Evolutionary conservation across 257 asterid species (phyloP), one percentile per base, ranked within the genome.

Genomic region (Scutellaria barbata): DNA sequence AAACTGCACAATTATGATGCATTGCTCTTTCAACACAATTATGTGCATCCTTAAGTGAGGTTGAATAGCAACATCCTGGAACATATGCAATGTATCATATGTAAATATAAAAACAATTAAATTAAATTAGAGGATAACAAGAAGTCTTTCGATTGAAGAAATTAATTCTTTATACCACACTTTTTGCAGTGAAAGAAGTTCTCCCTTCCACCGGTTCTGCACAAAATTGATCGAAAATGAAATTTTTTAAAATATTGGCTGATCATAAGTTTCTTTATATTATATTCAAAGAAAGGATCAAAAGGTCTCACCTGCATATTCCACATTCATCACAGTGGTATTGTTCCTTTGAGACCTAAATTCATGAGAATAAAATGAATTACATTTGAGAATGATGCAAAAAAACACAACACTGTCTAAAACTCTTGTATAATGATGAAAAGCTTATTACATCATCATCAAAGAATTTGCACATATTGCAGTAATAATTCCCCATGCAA

Each of bases 1-100:
- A 87, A 81, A 87, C 87, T 6, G 90, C 85, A 62, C 90, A 87
- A 63, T 85, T 83, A 66, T 85, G 90, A 80, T 87, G 90, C 93
- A 87, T 85, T 8, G 93, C 90, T 74, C 86, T 72, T 75, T 87
- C 93, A 16, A 87, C 83, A 48, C 90, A 87, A n/a, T 9, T 75
- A 75, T 85, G 90, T 47, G 87, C 72, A 68, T 74, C 89, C 82
- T 78, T 85, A n/a, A 83, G 66, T 48, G 67, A 25, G 8, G 77
- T 85, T 6, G 85, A 65, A 45, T 85, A 83, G 73, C 94, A 85
- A 73, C 94, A 87, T 25, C 83, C 94, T 87, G 72, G 25, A 33
- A 18, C 30, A 11, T 33, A n/a, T 18, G 54, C 48, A 65, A 63
- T 22, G 10, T 9, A 25, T 41, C 35, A 30, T 3, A 5, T 13